Base-by-base conservation (phyloP, 2,329 filamentous ascomycete species). In the Escovopsis weberi region DNA sequence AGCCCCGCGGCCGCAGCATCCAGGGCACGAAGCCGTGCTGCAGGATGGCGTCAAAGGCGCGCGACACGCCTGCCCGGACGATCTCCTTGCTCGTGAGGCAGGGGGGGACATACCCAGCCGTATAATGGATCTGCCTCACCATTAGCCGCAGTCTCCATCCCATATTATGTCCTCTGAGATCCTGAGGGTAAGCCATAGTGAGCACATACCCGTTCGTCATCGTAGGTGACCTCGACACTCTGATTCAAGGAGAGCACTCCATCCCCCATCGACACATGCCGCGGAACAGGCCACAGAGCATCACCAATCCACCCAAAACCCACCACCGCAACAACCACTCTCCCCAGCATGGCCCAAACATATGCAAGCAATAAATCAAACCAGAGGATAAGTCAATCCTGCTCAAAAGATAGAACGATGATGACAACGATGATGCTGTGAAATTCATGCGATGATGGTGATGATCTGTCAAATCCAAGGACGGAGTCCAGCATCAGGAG, bases 11-110 rank as follows among this genome's bases (percentile, higher is more conserved):
- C 48, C 82, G 72, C 43, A 91, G 74, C 63, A 80, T 86, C 84
- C 84, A 91, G 0, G 85, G 85, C 12, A 85, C 72, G 47, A 88
- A 78, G 51, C 74, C 77, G 45, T 80, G 65, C 26, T 72, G 62
- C 59, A 87, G 82, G 43, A 89, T 75, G 44, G 70, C 74, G 23
- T 69, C 59, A 48, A 79, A 64, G 9, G 80, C 69, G 38, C 81
- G 72, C n/a, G 69, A 67, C 18, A 80, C 62, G 28, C 66, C 77
- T 26, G 64, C 69, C 50, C 68, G 63, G 40, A 80, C 71, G 26
- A 80, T 67, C 15, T 71, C 62, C 51, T 65, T 63, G 61, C 70
- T 74, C 52, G 54, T 64, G 46, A 71, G 63, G 19, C 56, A 45
- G 26, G 54, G 44, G 10, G 68, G 64, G 40, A 58, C 55, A 53